These are phyloP conservation scores for Simmondsia chinensis DNA, from an alignment of 148 eudicot genomes.

Conservation along the genomic window DNA sequence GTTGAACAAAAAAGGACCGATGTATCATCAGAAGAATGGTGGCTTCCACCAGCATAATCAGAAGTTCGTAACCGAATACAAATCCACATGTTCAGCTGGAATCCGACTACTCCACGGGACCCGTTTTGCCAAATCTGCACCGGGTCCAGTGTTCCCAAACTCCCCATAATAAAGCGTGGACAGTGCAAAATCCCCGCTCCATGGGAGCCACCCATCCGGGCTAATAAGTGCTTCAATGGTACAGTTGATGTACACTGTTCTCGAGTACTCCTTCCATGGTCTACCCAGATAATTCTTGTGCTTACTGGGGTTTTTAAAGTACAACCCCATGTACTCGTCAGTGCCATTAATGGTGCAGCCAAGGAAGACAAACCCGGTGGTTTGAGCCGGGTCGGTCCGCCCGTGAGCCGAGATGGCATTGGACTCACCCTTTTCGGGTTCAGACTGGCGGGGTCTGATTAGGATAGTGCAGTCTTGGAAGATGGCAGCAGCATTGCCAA, in stretches of 20 bases:
- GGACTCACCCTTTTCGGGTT: conserved; percentile 21
- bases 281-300: conserved; percentile 34
- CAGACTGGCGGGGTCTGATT: conserved; percentile 16
- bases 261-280: conserved; percentile 44
- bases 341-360: conserved; percentile 23
- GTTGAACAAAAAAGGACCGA: too few species aligned
- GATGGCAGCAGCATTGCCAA: conserved; percentile 30
- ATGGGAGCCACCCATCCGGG: conserved; percentile 39
- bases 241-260: conserved; percentile 34
- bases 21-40: too few species aligned
- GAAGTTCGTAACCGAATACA: conserved; percentile 15
- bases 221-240: conserved; percentile 24
- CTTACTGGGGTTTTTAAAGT: conserved; percentile 11
- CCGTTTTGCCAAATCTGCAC: conserved; percentile 12
- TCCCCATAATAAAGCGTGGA: conserved; percentile 46
- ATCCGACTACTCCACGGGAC: conserved; percentile 23
- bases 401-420: conserved; percentile 18
- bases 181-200: conserved; percentile 36
- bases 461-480: conserved; percentile 29
- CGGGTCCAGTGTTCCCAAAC: conserved; percentile 17
- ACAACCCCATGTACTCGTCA: conserved; percentile 19
- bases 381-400: conserved; percentile 24
- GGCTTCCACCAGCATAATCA: too few species aligned
- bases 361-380: conserved; percentile 19
- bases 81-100: conserved; percentile 13